phyloP scores from a whole-genome alignment of 495 filamentous ascomycete species.

The Thozetella sp. region DNA sequence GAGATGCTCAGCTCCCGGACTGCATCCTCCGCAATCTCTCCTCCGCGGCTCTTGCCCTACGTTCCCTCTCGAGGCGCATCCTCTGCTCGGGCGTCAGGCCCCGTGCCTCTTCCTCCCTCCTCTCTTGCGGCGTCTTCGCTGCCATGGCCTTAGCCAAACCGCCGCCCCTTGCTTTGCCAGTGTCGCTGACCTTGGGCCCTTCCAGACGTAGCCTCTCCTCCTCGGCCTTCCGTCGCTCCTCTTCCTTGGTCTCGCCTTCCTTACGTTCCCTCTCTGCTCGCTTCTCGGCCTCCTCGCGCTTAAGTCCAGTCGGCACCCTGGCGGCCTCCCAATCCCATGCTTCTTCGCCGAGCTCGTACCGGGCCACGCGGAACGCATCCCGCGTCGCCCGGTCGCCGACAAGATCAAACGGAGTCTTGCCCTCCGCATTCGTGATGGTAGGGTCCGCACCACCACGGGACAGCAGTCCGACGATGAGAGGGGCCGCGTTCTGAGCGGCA shows the following conservation, averaged over 20 bases:
- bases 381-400: slow-evolving; percentile 84
- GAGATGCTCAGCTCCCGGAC: not conserved
- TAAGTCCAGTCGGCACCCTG: slow-evolving; percentile 69
- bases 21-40: slow-evolving; percentile 76
- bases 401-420: slow-evolving; percentile 82
- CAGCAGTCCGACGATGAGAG: slow-evolving; percentile 76
- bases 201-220: slow-evolving; percentile 61
- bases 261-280: slow-evolving; percentile 66
- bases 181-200: slow-evolving; percentile 37
- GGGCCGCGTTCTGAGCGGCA: slow-evolving; percentile 71
- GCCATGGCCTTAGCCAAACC: slow-evolving; percentile 46
- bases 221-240: slow-evolving; percentile 65
- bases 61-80: slow-evolving; percentile 77
- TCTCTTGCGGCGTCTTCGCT: slow-evolving; percentile 72
- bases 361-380: slow-evolving; percentile 89
- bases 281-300: slow-evolving; percentile 66
- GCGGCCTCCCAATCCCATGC: slow-evolving; percentile 81
- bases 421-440: slow-evolving; percentile 64
- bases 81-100: slow-evolving; percentile 85
- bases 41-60: slow-evolving; percentile 83
- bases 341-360: slow-evolving; percentile 75
- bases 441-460: slow-evolving; percentile 77
- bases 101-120: slow-evolving; percentile 77
- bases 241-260: slow-evolving; percentile 60
- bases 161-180: slow-evolving; percentile 39